phyloP scores from a whole-genome alignment of 2,329 filamentous ascomycete species.

The Exophiala bonariae region DNA sequence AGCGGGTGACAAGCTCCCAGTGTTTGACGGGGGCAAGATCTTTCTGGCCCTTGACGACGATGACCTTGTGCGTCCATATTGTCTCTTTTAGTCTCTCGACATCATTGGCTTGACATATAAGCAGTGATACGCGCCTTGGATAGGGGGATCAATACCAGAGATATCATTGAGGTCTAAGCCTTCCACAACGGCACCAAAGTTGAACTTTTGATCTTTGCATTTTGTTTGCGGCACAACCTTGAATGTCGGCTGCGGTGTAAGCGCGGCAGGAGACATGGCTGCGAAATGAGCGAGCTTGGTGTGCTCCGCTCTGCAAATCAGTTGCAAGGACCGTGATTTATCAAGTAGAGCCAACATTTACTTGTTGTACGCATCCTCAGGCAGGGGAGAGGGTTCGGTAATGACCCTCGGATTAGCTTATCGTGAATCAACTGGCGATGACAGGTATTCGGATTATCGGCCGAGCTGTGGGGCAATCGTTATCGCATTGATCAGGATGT shows the following conservation, averaged over 20 bases:
- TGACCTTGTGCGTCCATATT: conserved; percentile 46
- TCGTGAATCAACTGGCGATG: too few species aligned
- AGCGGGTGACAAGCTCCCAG: conserved; percentile 46
- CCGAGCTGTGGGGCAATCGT: conserved; percentile 4
- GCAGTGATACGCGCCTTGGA: background rate
- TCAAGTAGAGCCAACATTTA: background rate
- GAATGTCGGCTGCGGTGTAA: conserved; percentile 16
- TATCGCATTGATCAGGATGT: background rate
- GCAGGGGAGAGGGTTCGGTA: too few species aligned
- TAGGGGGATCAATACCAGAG: conserved; percentile 13
- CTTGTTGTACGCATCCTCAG: too few species aligned
- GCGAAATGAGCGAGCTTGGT: background rate
- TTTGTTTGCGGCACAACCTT: conserved; percentile 10
- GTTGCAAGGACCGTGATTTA: background rate
- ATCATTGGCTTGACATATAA: conserved; percentile 33
- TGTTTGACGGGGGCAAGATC: conserved; percentile 44
- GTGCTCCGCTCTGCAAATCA: background rate
- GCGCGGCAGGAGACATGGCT: conserved; percentile 18
- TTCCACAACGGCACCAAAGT: conserved; percentile 39
- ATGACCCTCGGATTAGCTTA: too few species aligned
- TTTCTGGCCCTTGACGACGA: conserved; percentile 46
- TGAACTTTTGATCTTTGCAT: conserved; percentile 26
- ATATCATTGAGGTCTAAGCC: conserved; percentile 42
- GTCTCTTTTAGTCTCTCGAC: conserved; percentile 39
- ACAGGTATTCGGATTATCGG: conserved; percentile 3